Base-by-base conservation (phyloP, 2,329 filamentous ascomycete species). In the Aureobasidium sp. region DNA sequence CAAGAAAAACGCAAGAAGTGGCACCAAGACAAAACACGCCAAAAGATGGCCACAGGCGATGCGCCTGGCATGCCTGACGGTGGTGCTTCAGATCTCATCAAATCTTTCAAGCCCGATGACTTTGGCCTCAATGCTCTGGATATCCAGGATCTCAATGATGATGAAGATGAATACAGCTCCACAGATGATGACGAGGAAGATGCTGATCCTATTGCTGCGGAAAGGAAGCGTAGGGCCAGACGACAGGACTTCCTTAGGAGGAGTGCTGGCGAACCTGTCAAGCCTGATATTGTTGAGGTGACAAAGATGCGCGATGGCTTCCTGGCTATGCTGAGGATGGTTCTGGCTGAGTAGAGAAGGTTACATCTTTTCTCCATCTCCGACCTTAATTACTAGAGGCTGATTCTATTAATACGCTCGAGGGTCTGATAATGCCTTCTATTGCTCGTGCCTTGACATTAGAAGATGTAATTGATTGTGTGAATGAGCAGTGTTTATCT, bases 21-120 rank as follows among this genome's bases (percentile, higher is more conserved):
- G 94, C 94, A 99, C 73, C 87, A 93, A 64, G 91, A 96, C 76
- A 99, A 99, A 81, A 99, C 94, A 9, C 81, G 92, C 60, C 94
- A 97, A 78, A 99, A 99, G 82, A 97, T 99, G 94, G 94, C 94
- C 0, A 91, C 91, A 2, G 91, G 93, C 70, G 64, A 62, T 29
- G 57, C 57, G 37, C 62, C 59, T 20, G 39, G 36, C 7, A 13
- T 50, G 7, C 46, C 47, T 20, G 65, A 61, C 6, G 74, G 72
- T 23, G 79, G 80, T 29, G 74, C 82, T 77, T 58, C 80, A 82
- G 7, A 83, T 82, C 27, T 78, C 80, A 66, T 69, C 72, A 20
- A 78, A 74, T 70, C 69, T 15, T 95, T 97, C 77, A 86, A 83
- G 70, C 87, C 88, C 26, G 85, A 84, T 53, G 94, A 99, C 76